Evolutionary conservation across 2,329 filamentous ascomycete genomes (phyloP), one percentile per base, ranked within the genome.

Genomic region (Rachicladosporium sp.): DNA sequence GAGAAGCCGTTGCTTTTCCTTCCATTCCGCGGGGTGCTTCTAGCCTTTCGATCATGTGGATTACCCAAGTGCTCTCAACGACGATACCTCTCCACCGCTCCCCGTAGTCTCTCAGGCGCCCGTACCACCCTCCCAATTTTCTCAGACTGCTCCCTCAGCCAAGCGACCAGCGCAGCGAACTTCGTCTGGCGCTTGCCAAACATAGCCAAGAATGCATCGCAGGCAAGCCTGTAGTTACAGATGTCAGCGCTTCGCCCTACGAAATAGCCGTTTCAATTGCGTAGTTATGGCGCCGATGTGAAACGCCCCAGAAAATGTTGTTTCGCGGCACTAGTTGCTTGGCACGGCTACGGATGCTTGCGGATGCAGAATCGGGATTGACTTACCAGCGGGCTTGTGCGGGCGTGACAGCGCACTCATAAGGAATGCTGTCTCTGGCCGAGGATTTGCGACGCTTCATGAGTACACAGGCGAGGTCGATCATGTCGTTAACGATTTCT

Each of bases 121-220:
- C 46, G 43, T 43, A 48, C 43, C 32, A 49, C 51, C 35, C 53
- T 51, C 46, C 49, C 49, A 41, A 42, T 45, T 45, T 64, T 47
- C 15, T 19, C 15, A 19, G 15, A 19, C 44, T 59, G 56, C 37
- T 35, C 43, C 36, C 52, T 66, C 43, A 94, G 60, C 85, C 85
- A 94, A 27, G 56, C 58, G 42, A 95, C 60, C 10, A 88, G 70
- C 23, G 62, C 61, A 4, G 53, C 54, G 59, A 86, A 84, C 40
- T 69, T 72, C 29, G 80, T 79, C 67, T 93, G 87, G 57, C 81
- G 85, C 49, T 69, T 71, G 35, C 60, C 57, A 50, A 95, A 67
- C 19, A 91, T 78, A 37, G 68, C 64, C 34, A 66, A 58, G 52
- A 93, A 93, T 4, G 86, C 85, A 21, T 68, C 67, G 37, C 78